These are phyloP conservation scores for Fusarium marasasianum DNA, from an alignment of 2,329 filamentous ascomycete species.

Conservation along the genomic window DNA sequence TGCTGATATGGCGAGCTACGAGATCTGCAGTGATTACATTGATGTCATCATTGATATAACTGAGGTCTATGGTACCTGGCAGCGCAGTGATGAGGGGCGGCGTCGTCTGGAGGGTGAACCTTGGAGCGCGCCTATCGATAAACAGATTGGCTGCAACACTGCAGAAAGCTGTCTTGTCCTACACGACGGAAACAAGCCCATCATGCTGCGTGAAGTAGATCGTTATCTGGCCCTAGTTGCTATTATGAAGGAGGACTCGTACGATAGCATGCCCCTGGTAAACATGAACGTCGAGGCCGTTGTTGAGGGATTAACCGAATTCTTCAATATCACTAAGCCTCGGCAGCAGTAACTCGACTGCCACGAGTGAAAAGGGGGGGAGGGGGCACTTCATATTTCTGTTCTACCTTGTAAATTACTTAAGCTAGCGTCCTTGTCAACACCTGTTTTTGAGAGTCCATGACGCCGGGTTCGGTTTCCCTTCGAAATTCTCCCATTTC, in stretches of 20 bases:
- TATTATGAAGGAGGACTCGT: constrained; percentile 86
- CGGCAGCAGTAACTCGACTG: constrained; percentile 50
- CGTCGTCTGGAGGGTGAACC: constrained; percentile 67
- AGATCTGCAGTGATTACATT: constrained; percentile 98
- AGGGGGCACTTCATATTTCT: neutral
- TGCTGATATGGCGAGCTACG: constrained; percentile 94
- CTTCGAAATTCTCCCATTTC: neutral
- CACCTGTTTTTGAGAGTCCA: constrained; percentile 3
- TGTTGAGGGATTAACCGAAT: constrained; percentile 79
- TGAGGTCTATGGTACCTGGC: constrained; percentile 88
- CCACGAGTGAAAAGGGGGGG: neutral
- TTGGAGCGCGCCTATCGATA: constrained; percentile 69
- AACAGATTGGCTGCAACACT: constrained; percentile 72
- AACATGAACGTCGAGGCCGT: constrained; percentile 89
- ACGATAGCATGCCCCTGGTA: constrained; percentile 84
- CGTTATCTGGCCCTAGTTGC: constrained; percentile 83
- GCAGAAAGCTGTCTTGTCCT: constrained; percentile 75
- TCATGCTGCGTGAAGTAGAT: constrained; percentile 75
- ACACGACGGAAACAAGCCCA: constrained; percentile 70
- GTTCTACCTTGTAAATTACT: constrained; percentile 34
- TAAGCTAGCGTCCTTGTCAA: constrained; percentile 34
- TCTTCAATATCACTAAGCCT: constrained; percentile 77
- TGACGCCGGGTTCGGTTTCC: neutral
- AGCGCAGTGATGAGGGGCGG: constrained; percentile 63
- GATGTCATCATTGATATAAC: constrained; percentile 98